Base-by-base conservation (phyloP, 331 rosid genomes). In the Acacia concinna region DNA sequence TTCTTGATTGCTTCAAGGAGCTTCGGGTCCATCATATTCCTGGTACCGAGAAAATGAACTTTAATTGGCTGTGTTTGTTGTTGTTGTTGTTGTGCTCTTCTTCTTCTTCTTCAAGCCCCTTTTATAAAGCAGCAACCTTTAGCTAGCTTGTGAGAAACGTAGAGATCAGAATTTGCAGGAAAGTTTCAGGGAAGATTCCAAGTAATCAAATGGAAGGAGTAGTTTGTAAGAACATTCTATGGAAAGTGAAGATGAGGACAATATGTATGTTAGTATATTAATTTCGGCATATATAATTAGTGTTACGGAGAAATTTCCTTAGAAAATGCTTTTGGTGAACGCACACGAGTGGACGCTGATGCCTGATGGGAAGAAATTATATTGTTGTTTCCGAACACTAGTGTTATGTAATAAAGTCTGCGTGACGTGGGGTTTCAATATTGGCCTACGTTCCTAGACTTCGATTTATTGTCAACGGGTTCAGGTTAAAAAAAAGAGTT, bases 21-120 rank as follows among this genome's bases (percentile, higher is more conserved):
- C 37, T 63, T 85, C 10, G 44, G 68, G 77, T 91, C 94, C 91
- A 88, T 93, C 72, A 65, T 67, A 27, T 56, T 57, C 40, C 31
- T 67, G 34, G 21, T 62, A 12, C 43, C 28, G 28, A 71, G 49
- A 79, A n/a, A 20, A 20, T 38, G 32, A 28, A 31, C 38, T 71
- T 32, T 8, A 14, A 15, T 38, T 71, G 9, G 6, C n/a, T n/a
- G n/a, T n/a, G 51, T 5, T 57, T 70, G 30, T 62, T 15, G 30
- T 8, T 21, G 20, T 17, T 15, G 52, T 46, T 8, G 59, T 7
- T n/a, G 57, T 46, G 8, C 10, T 44, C 20, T 44, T 47, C 28
- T 52, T 43, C 17, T 34, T 64, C 25, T 34, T 65, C 6, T 34
- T 7, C 46, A 18, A 12, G 49, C 71, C 73, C 67, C 1, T 71